Evolutionary conservation across 371 early-diverging fungal species (phyloP).

Genomic region (Rhizomucor miehei): DNA sequence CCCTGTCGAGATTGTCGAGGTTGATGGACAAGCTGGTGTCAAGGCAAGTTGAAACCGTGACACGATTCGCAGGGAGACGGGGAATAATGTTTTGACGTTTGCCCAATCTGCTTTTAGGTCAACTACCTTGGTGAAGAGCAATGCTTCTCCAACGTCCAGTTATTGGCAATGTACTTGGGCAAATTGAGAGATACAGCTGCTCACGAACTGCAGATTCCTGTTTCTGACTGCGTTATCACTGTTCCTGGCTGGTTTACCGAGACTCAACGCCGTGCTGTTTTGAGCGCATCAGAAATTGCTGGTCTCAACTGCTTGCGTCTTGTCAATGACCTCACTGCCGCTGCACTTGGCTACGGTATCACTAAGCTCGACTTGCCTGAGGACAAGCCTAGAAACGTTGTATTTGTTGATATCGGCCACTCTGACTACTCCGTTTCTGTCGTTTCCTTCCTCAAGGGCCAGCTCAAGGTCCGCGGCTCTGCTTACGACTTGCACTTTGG

Average conservation of each 20-base stretch:
- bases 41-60: slow-evolving; percentile 47
- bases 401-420: slow-evolving; percentile 95
- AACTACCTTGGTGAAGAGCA: slow-evolving; percentile 75
- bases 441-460: slow-evolving; percentile 92
- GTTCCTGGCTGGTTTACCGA: slow-evolving; percentile 96
- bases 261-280: slow-evolving; percentile 85
- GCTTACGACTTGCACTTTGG: slow-evolving; percentile 93
- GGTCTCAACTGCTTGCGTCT: slow-evolving; percentile 92
- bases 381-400: slow-evolving; percentile 89
- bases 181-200: slow-evolving; percentile 90
- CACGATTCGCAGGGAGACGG: not conserved
- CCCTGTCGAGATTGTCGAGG: slow-evolving; percentile 77
- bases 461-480: slow-evolving; percentile 86
- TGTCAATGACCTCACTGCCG: slow-evolving; percentile 92
- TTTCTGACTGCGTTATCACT: slow-evolving; percentile 93
- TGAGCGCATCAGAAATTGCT: slow-evolving; percentile 88
- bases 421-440: slow-evolving; percentile 87
- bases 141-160: slow-evolving; percentile 85
- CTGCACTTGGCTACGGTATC: slow-evolving; percentile 96
- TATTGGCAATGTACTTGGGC: slow-evolving; percentile 91
- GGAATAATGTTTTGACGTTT: not conserved
- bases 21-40: slow-evolving; percentile 84
- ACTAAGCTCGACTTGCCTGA: slow-evolving; percentile 96
- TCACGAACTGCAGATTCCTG: slow-evolving; percentile 78
- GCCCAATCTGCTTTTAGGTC: slow-evolving; percentile 39